Conservation (phyloP, 1,284 basidiomycete species). For the Melampsora larici-populina region DNA sequence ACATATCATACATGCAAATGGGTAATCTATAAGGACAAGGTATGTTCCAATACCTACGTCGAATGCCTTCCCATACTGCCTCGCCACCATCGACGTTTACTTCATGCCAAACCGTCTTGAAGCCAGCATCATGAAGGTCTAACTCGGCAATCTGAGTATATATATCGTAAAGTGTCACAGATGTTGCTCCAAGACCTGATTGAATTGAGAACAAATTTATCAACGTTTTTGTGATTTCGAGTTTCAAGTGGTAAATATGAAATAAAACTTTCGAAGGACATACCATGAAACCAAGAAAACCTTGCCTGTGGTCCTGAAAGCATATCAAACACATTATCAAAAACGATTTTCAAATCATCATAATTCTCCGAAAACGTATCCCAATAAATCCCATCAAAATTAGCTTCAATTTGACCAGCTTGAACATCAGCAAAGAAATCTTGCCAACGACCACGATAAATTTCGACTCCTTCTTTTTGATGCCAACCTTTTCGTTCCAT, state of each 20-base stretch:
- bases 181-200: slow-evolving; percentile 41
- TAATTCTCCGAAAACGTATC: slow-evolving; percentile 43
- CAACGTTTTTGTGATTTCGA: not conserved
- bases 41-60: slow-evolving; percentile 38
- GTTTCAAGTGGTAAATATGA: not conserved
- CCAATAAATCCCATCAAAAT: slow-evolving; percentile 41
- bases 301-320: slow-evolving; percentile 16
- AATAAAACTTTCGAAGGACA: not conserved
- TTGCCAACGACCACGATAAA: slow-evolving; percentile 90
- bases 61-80: slow-evolving; percentile 40
- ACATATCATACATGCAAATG: slow-evolving; percentile 30
- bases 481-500: slow-evolving; percentile 75
- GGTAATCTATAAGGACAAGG: slow-evolving; percentile 36
- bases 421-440: slow-evolving; percentile 55
- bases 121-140: slow-evolving; percentile 26
- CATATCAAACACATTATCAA: slow-evolving; percentile 29
- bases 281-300: slow-evolving; percentile 43
- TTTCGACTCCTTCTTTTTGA: slow-evolving; percentile 69
- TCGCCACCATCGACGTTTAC: slow-evolving; percentile 30
- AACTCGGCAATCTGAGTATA: slow-evolving; percentile 38
- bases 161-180: slow-evolving; percentile 29
- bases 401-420: not conserved
- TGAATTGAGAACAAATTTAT: not conserved
- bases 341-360: slow-evolving; percentile 6
- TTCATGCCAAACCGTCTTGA: slow-evolving; percentile 27